Evolutionary conservation across 2,329 filamentous ascomycete genomes (phyloP).

Genomic region (Huntiella moniliformis): DNA sequence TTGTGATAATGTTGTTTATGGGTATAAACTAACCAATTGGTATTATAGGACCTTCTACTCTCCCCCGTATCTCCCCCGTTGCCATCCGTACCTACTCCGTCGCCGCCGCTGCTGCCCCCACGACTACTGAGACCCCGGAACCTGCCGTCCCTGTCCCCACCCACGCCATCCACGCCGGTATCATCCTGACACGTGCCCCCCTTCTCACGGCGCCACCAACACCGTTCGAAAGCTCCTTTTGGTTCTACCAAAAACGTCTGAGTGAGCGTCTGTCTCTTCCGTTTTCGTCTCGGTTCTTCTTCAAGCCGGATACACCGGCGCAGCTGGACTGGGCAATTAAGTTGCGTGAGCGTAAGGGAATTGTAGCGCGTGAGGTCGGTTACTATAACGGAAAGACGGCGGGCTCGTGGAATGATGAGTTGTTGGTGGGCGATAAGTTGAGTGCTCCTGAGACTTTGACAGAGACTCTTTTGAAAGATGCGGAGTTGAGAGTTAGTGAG

Average conservation of each 20-base stretch:
- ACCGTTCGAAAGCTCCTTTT: slow-evolving; percentile 81
- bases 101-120: slow-evolving; percentile 10
- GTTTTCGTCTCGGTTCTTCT: slow-evolving; percentile 85
- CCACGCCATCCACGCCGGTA: slow-evolving; percentile 40
- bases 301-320: slow-evolving; percentile 70
- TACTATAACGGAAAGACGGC: slow-evolving; percentile 53
- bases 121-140: slow-evolving; percentile 10
- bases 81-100: slow-evolving; percentile 18
- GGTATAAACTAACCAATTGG: background rate
- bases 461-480: slow-evolving; percentile 55
- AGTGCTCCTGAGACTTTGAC: slow-evolving; percentile 45
- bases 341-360: slow-evolving; percentile 50
- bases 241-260: slow-evolving; percentile 90
- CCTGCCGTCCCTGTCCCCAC: slow-evolving; percentile 14
- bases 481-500: slow-evolving; percentile 42
- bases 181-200: slow-evolving; percentile 77
- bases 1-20: background rate
- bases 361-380: slow-evolving; percentile 69
- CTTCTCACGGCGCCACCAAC: slow-evolving; percentile 68
- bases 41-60: slow-evolving; percentile 1
- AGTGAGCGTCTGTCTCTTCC: slow-evolving; percentile 81
- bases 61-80: slow-evolving; percentile 1
- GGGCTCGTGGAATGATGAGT: slow-evolving; percentile 79
- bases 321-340: slow-evolving; percentile 85
- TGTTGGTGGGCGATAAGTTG: slow-evolving; percentile 53